Base-by-base conservation (phyloP, 768 basidiomycete genomes). In the Pisolithus tinctorius region DNA sequence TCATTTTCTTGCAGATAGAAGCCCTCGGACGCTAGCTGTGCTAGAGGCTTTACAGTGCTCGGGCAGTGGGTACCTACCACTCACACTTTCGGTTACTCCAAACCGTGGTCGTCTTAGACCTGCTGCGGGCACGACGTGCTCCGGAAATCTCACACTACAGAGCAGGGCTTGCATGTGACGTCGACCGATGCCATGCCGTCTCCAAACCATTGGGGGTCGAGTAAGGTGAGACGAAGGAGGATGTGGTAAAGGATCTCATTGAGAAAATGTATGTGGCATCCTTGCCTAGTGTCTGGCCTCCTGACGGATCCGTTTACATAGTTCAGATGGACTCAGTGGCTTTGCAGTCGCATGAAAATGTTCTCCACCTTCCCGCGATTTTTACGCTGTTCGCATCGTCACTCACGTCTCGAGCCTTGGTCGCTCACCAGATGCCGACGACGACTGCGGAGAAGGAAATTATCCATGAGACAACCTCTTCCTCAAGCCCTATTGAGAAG, bases 241-340 rank as follows among this genome's bases (percentile, higher is more conserved):
- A 80, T 39, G 77, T 74, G 6, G 78, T 84, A 1, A 56, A 71
- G 45, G 62, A 73, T 46, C 60, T 84, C 40, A 72, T 80, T n/a
- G 72, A 81, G 62, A 82, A 80, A 79, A 78, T 83, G 56, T 38
- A 77, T 68, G 17, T 31, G 30, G 30, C 25, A 16, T 31, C 25
- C 30, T 31, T 31, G 30, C 10, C 9, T 31, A 31, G 1, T 9
- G 7, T 31, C 30, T 9, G 7, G 2, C 7, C 7, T 31, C 30
- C 30, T 31, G 30, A 31, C 30, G 30, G 6, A 10, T 31, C 30
- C 7, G 6, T 10, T 31, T 31, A 31, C 30, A 31, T 31, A 10
- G 30, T 31, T 9, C 6, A 8, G 30, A 31, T 9, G 10, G 20
- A 20, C 20, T 20, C 2, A 2, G 20, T 20, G 20, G 20, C 20